phyloP scores from a whole-genome alignment of 2,329 filamentous ascomycete genomes.

The Neonectria punicea region DNA sequence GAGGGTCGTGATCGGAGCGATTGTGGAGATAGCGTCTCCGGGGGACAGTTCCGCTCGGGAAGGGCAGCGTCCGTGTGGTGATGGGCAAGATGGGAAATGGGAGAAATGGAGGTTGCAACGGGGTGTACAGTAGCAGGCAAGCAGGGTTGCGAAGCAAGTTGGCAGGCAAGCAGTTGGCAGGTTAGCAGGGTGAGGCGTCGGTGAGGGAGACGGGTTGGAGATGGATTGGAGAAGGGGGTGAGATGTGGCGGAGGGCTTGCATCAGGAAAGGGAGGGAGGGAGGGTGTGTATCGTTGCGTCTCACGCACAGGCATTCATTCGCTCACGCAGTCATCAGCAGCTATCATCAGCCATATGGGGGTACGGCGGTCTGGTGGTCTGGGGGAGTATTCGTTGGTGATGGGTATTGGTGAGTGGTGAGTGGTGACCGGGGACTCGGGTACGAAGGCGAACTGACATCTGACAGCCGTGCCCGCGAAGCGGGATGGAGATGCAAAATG shows the following conservation, averaged over 20 bases:
- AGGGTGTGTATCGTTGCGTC: conserved; percentile 16
- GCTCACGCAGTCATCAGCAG: conserved; percentile 5
- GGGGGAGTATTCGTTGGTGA: background rate
- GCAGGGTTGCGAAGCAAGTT: background rate
- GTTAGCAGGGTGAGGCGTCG: conserved; percentile 13
- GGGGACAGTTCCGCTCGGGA: conserved; percentile 15
- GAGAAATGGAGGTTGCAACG: background rate
- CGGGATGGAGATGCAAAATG: conserved; percentile 10
- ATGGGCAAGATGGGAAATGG: background rate
- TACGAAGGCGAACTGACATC: conserved; percentile 6
- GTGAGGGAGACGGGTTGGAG: conserved; percentile 1
- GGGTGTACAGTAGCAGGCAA: background rate
- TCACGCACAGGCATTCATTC: background rate
- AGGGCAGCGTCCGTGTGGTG: conserved; percentile 8
- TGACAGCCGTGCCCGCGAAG: background rate
- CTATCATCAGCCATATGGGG: background rate
- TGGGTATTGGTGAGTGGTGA: background rate
- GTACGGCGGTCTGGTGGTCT: background rate
- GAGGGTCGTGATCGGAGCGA: conserved; percentile 13
- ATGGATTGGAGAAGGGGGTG: background rate
- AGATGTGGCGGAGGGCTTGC: background rate
- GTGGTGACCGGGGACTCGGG: conserved; percentile 13
- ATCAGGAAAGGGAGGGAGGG: background rate
- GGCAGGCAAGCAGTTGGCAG: too few species aligned
- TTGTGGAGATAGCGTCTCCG: conserved; percentile 15